A percentile compares a stretch with the other conserved stretches of the same genome.
These are phyloP conservation scores for Paxillus involutus DNA, from an alignment of 768 basidiomycete genomes.

Conservation along the genomic window DNA sequence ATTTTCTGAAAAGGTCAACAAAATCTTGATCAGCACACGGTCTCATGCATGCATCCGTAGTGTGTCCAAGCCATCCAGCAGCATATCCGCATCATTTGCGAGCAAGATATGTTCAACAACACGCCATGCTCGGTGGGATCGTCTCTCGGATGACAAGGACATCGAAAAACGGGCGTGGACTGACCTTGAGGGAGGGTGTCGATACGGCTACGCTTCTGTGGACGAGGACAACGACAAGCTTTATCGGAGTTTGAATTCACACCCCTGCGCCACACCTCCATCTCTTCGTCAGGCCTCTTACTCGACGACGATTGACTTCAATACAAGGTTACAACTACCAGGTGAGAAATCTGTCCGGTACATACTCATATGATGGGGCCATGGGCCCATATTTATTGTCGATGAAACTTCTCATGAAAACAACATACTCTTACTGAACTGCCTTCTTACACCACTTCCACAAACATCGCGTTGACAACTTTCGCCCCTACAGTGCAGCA, in stretches of 20 bases:
- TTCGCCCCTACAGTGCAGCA: not conserved
- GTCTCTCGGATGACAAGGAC: conserved; percentile 15
- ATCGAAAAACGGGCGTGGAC: conserved; percentile 35
- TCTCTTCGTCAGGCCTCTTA: conserved; percentile 23
- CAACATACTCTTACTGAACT: conserved; percentile 48
- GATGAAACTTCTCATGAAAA: conserved; percentile 54
- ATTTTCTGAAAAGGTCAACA: conserved; percentile 49
- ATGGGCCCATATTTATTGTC: conserved; percentile 70
- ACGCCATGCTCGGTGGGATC: conserved; percentile 7
- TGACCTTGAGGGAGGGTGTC: conserved; percentile 66
- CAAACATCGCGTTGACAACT: conserved; percentile 8
- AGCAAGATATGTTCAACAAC: conserved; percentile 16
- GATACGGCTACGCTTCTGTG: conserved; percentile 25
- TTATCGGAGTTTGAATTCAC: conserved; percentile 27
- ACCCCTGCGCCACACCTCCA: conserved; percentile 17
- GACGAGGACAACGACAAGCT: conserved; percentile 4
- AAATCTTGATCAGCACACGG: conserved; percentile 18
- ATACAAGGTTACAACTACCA: not conserved
- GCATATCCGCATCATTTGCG: conserved; percentile 31
- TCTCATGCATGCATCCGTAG: conserved; percentile 31
- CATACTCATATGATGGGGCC: conserved; percentile 49
- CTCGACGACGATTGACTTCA: conserved; percentile 16
- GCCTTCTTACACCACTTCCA: not conserved
- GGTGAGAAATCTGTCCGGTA: conserved; percentile 13
- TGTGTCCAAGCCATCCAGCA: conserved; percentile 50